Percentiles rank a stretch among this genome's conserved stretches.
Evolutionary conservation across 352 stramenopile species (phyloP).

Genomic region (Peronospora tabacina): DNA sequence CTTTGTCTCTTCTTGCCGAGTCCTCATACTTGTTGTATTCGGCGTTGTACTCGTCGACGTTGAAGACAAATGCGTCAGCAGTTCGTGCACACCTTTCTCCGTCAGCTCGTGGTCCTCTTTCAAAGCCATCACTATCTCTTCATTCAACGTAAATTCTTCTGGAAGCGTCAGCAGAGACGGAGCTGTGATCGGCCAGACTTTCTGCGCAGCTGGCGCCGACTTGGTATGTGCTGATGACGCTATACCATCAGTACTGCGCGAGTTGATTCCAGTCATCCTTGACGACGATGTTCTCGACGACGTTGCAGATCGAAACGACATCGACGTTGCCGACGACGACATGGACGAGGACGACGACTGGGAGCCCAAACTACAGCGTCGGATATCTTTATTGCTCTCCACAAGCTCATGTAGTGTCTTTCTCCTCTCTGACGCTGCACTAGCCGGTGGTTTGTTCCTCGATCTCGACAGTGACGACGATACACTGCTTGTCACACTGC

Average conservation of each 20-base stretch:
- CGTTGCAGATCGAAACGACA: slow-evolving; percentile 26
- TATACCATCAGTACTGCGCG: slow-evolving; percentile 2
- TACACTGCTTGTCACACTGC: slow-evolving; percentile 24
- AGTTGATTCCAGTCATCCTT: slow-evolving; percentile 2
- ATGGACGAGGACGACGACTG: slow-evolving; percentile 47
- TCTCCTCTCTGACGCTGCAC: slow-evolving; percentile 18
- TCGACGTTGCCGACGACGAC: slow-evolving; percentile 33
- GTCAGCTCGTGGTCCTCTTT: slow-evolving; percentile 61
- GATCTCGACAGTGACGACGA: slow-evolving; percentile 16
- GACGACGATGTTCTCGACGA: slow-evolving; percentile 25
- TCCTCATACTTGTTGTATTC: slow-evolving; percentile 37
- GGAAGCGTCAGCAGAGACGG: slow-evolving; percentile 21
- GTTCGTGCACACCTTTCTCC: slow-evolving; percentile 49
- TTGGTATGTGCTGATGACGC: slow-evolving; percentile 16
- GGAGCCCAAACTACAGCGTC: slow-evolving; percentile 42
- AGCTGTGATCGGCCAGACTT: slow-evolving; percentile 33
- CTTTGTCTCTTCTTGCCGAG: slow-evolving; percentile 44
- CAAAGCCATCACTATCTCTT: slow-evolving; percentile 42
- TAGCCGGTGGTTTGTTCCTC: slow-evolving; percentile 15
- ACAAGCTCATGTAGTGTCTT: slow-evolving; percentile 39
- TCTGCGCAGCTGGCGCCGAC: slow-evolving; percentile 16
- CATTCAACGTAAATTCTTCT: slow-evolving; percentile 41
- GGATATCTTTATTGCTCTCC: slow-evolving; percentile 32
- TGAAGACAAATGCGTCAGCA: slow-evolving; percentile 40
- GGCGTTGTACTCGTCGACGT: slow-evolving; percentile 21